Evolutionary conservation across 129 eudicot genomes (phyloP), one percentile per base, ranked within the genome.

Genomic region (Pseudognaphalium luteoalbum): DNA sequence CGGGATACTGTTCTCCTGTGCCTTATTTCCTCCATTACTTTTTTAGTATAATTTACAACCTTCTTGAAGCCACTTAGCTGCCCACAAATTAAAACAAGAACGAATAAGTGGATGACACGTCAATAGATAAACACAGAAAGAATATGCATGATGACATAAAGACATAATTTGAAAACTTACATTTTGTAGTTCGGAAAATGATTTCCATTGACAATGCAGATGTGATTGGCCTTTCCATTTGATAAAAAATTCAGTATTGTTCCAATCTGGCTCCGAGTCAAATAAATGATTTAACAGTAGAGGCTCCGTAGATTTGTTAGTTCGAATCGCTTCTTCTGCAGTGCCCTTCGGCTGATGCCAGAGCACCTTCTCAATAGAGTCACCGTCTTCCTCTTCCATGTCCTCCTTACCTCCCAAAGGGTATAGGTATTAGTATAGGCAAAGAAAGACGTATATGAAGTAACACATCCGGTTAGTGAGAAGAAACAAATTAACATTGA

Each of bases 221-320:
- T 95, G 97, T 34, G 99, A 95, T 32, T 95, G 99, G 79, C 99
- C 97, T 85, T 95, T 95, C 99, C 99, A 95, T 83, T 95, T 95
- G 65, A 95, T 95, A 58, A 79, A 80, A 79, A 95, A 95, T 69
- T 95, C 99, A 76, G 85, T 86, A 44, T 95, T 84, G 17, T 81
- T 87, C 99, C 99, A 95, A 79, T 95, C 96, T 47, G 88, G 93
- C 88, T 89, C 96, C 0, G 85, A 79, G 76, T 95, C 96, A 83
- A 86, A 95, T 77, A 91, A 81, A 73, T 87, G 86, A 79, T 89
- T 89, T 66, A 91, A 76, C 83, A 95, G 80, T 71, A 81, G 71
- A 66, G 99, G 99, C 63, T 89, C 93, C 4, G 89, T 78, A 60
- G 99, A 89, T 82, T 76, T 91, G 76, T 89, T 86, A 72, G 72